Evolutionary conservation across 164 flowering plant species (phyloP), one percentile per base, ranked within the genome.

Genomic region (Aristolochia fimbriata): DNA sequence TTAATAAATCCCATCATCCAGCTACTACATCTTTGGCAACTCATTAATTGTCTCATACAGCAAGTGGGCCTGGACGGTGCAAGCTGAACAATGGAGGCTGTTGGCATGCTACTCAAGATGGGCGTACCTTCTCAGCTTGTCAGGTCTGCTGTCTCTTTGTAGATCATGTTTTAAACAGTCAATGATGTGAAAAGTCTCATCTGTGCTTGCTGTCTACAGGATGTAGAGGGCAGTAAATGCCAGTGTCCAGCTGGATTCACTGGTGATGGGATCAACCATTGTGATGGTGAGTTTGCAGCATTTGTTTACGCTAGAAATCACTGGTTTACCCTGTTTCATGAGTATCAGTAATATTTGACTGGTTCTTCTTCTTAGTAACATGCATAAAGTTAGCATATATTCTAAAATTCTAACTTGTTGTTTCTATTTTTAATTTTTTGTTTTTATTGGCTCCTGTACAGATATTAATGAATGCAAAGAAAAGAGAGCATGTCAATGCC

Each of bases 11-110:
- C 43, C 43, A 37, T 37, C 43, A 5, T 6, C 43, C 43, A 37
- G 43, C 11, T 37, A 6, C 9, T 37, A 54, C 57, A 54, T 25
- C 12, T 11, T 20, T 23, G 24, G 22, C 33, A 22, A 6, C 16
- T 54, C 27, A 1, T 54, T n/a, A 50, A 16, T 52, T 56, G 14
- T 27, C 37, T 48, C 49, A 65, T 80, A 64, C 81, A 94, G 99
- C 90, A 54, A 87, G 83, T 77, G 99, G 99, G 23, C 91, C 93
- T 62, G 93, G 93, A 24, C 77, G 89, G 46, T 91, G 99, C 83
- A 85, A 80, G 73, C 77, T 94, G 37, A 86, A 85, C 59, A 81
- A 88, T 70, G 99, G 99, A 64, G 99, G 96, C 47, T 94, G 99
- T 73, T 94, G 99, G 97, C 81, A 84, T 62, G 90, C 81, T 16